Conservation (phyloP, 2,329 filamentous ascomycete genomes). For the Aspergillus sergii region DNA sequence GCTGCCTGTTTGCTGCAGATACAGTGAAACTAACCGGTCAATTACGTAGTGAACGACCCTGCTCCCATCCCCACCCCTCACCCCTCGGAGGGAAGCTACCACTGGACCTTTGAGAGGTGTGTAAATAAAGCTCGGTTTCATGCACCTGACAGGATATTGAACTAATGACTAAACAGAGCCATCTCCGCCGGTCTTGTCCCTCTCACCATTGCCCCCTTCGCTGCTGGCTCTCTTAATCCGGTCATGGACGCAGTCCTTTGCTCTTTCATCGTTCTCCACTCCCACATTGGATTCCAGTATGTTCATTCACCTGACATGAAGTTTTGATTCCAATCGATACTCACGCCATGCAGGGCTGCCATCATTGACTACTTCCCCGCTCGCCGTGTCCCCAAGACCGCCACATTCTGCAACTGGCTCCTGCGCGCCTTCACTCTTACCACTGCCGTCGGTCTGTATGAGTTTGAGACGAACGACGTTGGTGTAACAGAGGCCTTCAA, state of each 20-base stretch:
- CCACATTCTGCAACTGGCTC: slow-evolving; percentile 72
- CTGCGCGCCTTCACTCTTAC: slow-evolving; percentile 78
- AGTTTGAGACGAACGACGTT: slow-evolving; percentile 98
- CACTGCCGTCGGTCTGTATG: slow-evolving; percentile 87
- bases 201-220: slow-evolving; percentile 87
- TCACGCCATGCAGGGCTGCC: slow-evolving; percentile 55
- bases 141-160: slow-evolving; percentile 1
- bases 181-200: slow-evolving; percentile 82
- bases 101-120: slow-evolving; percentile 92
- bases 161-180: slow-evolving; percentile 53
- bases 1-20: not conserved
- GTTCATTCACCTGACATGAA: slow-evolving; percentile 26
- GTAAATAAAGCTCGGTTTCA: slow-evolving; percentile 11
- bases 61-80: slow-evolving; percentile 71
- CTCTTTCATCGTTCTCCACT: slow-evolving; percentile 82
- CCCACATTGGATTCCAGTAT: slow-evolving; percentile 90
- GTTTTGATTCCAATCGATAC: slow-evolving; percentile 1
- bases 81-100: slow-evolving; percentile 89
- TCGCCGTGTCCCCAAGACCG: slow-evolving; percentile 67
- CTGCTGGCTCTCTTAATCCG: slow-evolving; percentile 87
- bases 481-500: slow-evolving; percentile 87
- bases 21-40: slow-evolving; percentile 17
- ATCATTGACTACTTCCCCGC: slow-evolving; percentile 90
- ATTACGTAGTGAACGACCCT: slow-evolving; percentile 75
- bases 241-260: slow-evolving; percentile 83